Percentiles rank a stretch among this genome's conserved stretches.
Conservation (phyloP, 2,329 filamentous ascomycete genomes). For the Talaromyces sp. region DNA sequence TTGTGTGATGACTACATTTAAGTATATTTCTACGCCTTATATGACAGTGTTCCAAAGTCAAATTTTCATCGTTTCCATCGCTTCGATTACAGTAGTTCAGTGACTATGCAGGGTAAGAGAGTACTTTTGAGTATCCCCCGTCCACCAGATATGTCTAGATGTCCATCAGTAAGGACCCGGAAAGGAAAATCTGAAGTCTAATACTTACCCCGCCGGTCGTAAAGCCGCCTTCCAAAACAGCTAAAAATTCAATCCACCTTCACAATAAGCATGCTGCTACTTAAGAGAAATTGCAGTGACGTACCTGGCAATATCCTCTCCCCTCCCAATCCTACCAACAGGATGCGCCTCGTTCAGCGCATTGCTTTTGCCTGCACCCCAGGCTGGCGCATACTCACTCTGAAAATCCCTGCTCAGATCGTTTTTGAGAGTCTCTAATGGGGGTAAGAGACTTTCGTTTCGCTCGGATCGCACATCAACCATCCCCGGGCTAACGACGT, state of each 20-base stretch:
- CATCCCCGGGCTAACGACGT: background rate
- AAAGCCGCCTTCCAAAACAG: background rate
- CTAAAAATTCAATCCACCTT: constrained; percentile 1
- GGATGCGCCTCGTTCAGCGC: background rate
- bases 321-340: background rate
- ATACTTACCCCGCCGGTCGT: background rate
- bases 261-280: background rate
- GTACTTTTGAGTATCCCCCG: background rate
- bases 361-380: background rate
- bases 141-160: background rate
- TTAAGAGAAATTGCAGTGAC: background rate
- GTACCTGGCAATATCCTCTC: background rate
- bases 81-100: background rate
- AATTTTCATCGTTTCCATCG: no score
- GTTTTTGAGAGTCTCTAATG: background rate
- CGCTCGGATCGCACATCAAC: constrained; percentile 1
- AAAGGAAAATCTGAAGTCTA: background rate
- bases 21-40: no score
- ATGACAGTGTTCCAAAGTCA: no score
- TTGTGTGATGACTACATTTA: no score
- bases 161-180: background rate
- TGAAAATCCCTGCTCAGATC: background rate
- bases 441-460: background rate
- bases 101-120: background rate
- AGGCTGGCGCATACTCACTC: background rate